These are phyloP conservation scores for Fusarium proliferatum DNA, from an alignment of 2,329 filamentous ascomycete species.

Conservation along the genomic window DNA sequence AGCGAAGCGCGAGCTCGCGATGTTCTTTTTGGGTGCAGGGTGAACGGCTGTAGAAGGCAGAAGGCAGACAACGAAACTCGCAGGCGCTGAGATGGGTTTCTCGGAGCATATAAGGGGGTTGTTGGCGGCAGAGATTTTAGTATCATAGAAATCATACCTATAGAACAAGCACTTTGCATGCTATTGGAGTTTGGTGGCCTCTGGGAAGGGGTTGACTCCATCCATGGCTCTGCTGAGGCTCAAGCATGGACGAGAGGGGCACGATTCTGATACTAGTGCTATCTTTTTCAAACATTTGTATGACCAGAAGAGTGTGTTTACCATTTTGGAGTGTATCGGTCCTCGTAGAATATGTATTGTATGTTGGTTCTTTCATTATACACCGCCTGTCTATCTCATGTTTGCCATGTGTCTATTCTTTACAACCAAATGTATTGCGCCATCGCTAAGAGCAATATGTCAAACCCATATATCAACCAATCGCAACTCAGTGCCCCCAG, in stretches of 20 bases:
- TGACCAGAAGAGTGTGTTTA: too few species aligned
- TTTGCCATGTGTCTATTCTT: conserved; percentile 15
- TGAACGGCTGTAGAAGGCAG: conserved; percentile 29
- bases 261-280: background rate
- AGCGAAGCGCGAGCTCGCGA: conserved; percentile 38
- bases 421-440: conserved; percentile 17
- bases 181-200: background rate
- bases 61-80: conserved; percentile 26
- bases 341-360: background rate
- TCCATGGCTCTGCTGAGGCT: background rate
- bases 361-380: conserved; percentile 8
- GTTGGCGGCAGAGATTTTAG: conserved; percentile 30
- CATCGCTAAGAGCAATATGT: conserved; percentile 28
- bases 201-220: background rate
- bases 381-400: conserved; percentile 18
- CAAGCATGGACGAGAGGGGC: background rate
- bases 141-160: conserved; percentile 34
- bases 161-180: conserved; percentile 26
- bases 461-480: background rate
- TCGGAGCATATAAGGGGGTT: conserved; percentile 30
- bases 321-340: background rate
- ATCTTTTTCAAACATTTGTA: background rate
- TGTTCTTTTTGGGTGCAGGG: conserved; percentile 14
- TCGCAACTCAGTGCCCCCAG: conserved; percentile 14
- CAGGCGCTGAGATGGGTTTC: conserved; percentile 37